These are phyloP conservation scores for Lupinus albus DNA, from an alignment of 306 rosid species.

Conservation along the genomic window DNA sequence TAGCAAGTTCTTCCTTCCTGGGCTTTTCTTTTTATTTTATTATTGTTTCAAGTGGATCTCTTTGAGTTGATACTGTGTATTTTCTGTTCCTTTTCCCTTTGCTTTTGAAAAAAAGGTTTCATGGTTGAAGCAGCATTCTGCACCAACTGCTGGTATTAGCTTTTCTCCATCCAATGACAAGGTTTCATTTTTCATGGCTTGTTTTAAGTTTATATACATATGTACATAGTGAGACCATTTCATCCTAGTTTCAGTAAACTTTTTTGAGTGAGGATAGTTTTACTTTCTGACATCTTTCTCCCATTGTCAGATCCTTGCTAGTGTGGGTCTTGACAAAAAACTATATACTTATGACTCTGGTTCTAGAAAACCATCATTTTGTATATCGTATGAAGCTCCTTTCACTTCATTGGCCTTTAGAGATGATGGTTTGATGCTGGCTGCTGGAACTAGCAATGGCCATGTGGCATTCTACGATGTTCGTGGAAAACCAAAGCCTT, in stretches of 20 bases:
- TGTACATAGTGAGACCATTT: constrained; percentile 23
- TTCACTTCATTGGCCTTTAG: constrained; percentile 91
- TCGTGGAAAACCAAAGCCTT: constrained; percentile 94
- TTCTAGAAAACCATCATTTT: constrained; percentile 80
- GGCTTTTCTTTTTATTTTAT: constrained; percentile 9
- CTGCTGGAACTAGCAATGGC: constrained; percentile 98
- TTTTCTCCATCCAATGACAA: constrained; percentile 97
- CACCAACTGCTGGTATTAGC: constrained; percentile 96
- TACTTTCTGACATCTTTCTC: constrained; percentile 41
- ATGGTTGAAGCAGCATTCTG: constrained; percentile 98
- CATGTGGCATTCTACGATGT: constrained; percentile 93
- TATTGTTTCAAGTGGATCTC: constrained; percentile 23
- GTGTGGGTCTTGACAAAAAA: constrained; percentile 94
- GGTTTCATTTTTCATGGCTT: constrained; percentile 53
- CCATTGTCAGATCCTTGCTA: constrained; percentile 79
- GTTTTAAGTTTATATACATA: not conserved
- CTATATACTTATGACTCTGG: constrained; percentile 88
- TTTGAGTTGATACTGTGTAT: constrained; percentile 7
- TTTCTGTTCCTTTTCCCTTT: constrained; percentile 20
- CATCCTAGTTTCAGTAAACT: constrained; percentile 34
- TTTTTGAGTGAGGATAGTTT: constrained; percentile 39
- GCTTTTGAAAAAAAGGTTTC: constrained; percentile 58
- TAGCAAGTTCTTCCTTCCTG: constrained; percentile 23
- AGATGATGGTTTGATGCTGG: constrained; percentile 95
- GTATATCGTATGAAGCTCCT: constrained; percentile 86